Evolutionary conservation across 2,329 filamentous ascomycete genomes (phyloP), one percentile per base, ranked within the genome.

Genomic region (Neonectria punicea): DNA sequence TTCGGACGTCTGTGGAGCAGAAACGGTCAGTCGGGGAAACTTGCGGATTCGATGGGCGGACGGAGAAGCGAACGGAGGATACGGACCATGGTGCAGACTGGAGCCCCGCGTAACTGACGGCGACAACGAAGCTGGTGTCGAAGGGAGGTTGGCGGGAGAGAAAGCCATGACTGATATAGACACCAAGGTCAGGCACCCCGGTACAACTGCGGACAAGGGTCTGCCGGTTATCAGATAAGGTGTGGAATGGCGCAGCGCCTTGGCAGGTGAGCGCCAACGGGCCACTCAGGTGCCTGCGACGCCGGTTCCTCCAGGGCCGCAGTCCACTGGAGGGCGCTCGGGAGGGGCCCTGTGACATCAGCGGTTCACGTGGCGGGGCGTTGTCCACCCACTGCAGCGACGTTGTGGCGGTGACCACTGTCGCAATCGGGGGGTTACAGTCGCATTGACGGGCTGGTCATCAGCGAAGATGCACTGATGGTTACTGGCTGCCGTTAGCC

Each of bases 1-100:
- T 70, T 83, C 82, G 63, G 81, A 80, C 57, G 78, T 67, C 79
- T 82, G 65, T 32, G 51, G 39, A 60, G 60, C 58, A 65, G 59
- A 34, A 50, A 65, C 66, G 61, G 61, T 73, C 53, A 73, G 71
- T 47, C 28, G 25, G 13, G 16, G n/a, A 18, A 9, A 10, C 49
- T n/a, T 22, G 47, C 11, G n/a, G 11, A 32, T 11, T 44, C 8
- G 53, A 16, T n/a, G 44, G 25, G 44, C 13, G 39, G n/a, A 28
- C 10, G 22, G 16, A 30, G 18, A 4, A 28, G 36, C 1, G 8
- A 5, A 22, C n/a, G 28, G 47, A 16, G 49, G 49, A 6, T 18
- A 28, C n/a, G 39, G 47, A 64, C 61, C 61, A 64, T 64, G 56
- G 39, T 64, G 59, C 56, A 64, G 61, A 64, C 61, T 57, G 60